phyloP scores from a whole-genome alignment of 306 rosid species.

The Benincasa hispida region DNA sequence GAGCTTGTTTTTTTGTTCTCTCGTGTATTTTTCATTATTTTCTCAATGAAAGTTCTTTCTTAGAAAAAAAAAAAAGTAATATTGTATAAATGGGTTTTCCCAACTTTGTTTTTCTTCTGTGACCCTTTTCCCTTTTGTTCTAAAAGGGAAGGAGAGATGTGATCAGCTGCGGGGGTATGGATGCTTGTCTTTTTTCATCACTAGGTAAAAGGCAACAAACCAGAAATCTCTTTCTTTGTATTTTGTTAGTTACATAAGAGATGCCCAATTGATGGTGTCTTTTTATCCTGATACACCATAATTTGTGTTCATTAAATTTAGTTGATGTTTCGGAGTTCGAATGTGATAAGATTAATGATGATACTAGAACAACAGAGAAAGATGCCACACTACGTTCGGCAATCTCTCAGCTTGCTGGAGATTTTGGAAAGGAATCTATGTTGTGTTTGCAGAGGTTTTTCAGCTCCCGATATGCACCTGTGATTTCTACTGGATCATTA shows the following conservation, averaged over 20 bases:
- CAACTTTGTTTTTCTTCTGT: background rate
- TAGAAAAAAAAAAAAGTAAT: no score
- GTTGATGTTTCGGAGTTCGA: constrained; percentile 41
- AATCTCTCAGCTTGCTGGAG: constrained; percentile 45
- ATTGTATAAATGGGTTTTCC: background rate
- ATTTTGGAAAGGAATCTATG: constrained; percentile 55
- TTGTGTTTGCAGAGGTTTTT: constrained; percentile 45
- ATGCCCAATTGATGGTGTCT: background rate
- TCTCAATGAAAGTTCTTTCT: no score
- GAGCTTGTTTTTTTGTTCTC: no score
- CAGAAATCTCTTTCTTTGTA: background rate
- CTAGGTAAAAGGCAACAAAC: constrained; percentile 25
- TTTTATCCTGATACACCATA: background rate
- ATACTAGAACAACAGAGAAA: constrained; percentile 48
- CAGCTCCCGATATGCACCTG: constrained; percentile 34
- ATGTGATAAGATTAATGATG: constrained; percentile 33
- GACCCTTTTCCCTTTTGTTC: constrained; percentile 7
- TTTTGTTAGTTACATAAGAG: background rate
- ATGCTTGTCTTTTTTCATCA: constrained; percentile 22
- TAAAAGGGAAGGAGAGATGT: constrained; percentile 35
- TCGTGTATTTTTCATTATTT: no score
- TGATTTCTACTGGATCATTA: constrained; percentile 64
- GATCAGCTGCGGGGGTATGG: constrained; percentile 22
- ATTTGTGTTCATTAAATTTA: constrained; percentile 14
- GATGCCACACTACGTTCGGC: constrained; percentile 48